Base-by-base conservation (phyloP, 2,329 filamentous ascomycete species). In the Thelonectria blattea region DNA sequence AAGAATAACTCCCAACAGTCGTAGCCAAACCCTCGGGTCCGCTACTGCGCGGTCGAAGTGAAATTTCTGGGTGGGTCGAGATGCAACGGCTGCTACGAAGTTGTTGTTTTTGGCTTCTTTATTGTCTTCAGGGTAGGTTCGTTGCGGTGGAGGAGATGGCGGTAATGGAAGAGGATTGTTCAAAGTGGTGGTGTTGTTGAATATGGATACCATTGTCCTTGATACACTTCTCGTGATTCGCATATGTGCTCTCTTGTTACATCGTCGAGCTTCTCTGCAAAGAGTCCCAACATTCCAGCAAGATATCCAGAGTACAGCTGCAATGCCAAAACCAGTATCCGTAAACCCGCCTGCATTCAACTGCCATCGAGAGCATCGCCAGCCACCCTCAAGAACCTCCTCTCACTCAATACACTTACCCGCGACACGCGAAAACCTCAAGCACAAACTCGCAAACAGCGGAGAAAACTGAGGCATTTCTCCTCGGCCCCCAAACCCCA, bases 21-120 rank as follows among this genome's bases (percentile, higher is more conserved):
- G 42, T 30, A 50, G 50, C 56, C 56, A 50, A 53, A 10, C 45
- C 43, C 27, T 54, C 51, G 50, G 56, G 56, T 42, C 56, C 45
- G 45, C 56, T 54, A 54, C 50, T 53, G 43, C 45, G 45, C 24
- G 18, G 15, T 45, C 37, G 45, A 49, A 58, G 56, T 53, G 43
- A 53, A 37, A 8, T 24, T 42, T 22, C 14, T 20, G 43, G 17
- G 50, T 49, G 56, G 50, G 56, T 48, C 50, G 37, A 41, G 14
- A 17, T 42, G 14, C 17, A 42, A 20, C 39, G 9, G 39, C n/a
- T 42, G 15, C n/a, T n/a, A n/a, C 6, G 34, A 37, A 37, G 27
- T 2, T 37, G 34, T 37, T 37, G 34, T 53, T 45, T 43, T 22
- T 27, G 10, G 32, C 22, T 3, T 24, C 22, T 24, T 24, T 7